Percentiles rank a stretch among this genome's conserved stretches.
phyloP scores from a whole-genome alignment of 495 filamentous ascomycete genomes.

The Pyrenopolyporus hunteri region DNA sequence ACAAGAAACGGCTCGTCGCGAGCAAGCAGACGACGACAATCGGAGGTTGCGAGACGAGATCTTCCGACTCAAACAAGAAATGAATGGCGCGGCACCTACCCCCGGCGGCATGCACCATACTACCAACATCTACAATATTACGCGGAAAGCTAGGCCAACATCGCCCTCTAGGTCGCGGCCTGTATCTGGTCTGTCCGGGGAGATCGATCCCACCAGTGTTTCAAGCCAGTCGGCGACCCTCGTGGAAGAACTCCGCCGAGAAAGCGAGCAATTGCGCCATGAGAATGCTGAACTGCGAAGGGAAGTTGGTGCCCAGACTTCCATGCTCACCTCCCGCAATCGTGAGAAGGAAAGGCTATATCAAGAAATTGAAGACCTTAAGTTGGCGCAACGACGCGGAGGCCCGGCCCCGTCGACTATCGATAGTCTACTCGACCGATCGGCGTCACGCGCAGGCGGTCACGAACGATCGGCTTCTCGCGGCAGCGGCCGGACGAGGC shows the following conservation, averaged over 20 bases:
- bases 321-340: constrained; percentile 96
- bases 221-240: constrained; percentile 69
- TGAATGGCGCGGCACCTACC: constrained; percentile 41
- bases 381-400: constrained; percentile 77
- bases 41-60: constrained; percentile 84
- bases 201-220: constrained; percentile 59
- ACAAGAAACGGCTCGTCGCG: constrained; percentile 85
- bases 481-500: constrained; percentile 70
- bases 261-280: constrained; percentile 79
- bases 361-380: constrained; percentile 96
- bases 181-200: constrained; percentile 64
- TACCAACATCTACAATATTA: constrained; percentile 67
- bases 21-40: constrained; percentile 90
- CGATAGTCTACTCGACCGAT: constrained; percentile 91
- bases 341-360: constrained; percentile 93
- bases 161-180: constrained; percentile 67
- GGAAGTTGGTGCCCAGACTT: constrained; percentile 93
- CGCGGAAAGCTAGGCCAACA: constrained; percentile 61
- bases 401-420: constrained; percentile 67
- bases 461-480: constrained; percentile 71
- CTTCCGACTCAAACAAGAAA: constrained; percentile 71
- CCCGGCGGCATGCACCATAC: constrained; percentile 57
- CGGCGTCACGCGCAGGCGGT: constrained; percentile 78
- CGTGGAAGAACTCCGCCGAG: constrained; percentile 64
- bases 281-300: constrained; percentile 92